These are phyloP conservation scores for Ogataea nakhonphanomensis DNA, from an alignment of 805 yeast genomes.

Conservation along the genomic window DNA sequence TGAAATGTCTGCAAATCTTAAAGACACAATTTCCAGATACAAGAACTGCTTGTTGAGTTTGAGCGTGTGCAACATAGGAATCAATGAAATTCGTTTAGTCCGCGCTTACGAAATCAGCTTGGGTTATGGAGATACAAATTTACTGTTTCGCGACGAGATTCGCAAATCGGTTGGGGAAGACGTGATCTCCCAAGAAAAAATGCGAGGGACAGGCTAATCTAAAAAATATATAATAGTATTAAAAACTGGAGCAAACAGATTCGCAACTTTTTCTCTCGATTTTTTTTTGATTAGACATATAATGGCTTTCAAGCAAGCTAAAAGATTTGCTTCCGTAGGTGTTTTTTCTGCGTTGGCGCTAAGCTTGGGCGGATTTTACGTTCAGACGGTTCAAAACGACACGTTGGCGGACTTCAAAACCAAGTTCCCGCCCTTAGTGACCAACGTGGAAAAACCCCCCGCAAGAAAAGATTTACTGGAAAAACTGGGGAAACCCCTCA, in stretches of 20 bases:
- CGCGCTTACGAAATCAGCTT: constrained; percentile 88
- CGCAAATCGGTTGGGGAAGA: constrained; percentile 74
- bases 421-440: constrained; percentile 41
- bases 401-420: constrained; percentile 7
- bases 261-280: constrained; percentile 1
- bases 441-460: constrained; percentile 49
- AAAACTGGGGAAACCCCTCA: constrained; percentile 36
- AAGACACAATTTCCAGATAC: constrained; percentile 79
- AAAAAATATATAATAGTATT: not conserved
- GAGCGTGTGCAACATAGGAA: constrained; percentile 81
- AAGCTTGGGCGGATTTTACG: constrained; percentile 7
- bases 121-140: constrained; percentile 68
- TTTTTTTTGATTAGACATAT: constrained; percentile 1
- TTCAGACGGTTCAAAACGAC: constrained; percentile 13
- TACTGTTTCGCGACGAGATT: constrained; percentile 64
- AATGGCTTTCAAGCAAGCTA: constrained; percentile 5
- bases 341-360: constrained; percentile 12
- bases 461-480: constrained; percentile 50
- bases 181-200: constrained; percentile 65
- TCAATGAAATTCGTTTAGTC: constrained; percentile 74
- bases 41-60: constrained; percentile 79
- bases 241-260: not conserved
- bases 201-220: constrained; percentile 51
- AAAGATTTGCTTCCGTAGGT: constrained; percentile 10
- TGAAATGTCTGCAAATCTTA: constrained; percentile 52